These are phyloP conservation scores for Coccinonectria pachysandricola DNA, from an alignment of 2,329 filamentous ascomycete genomes.

Conservation along the genomic window DNA sequence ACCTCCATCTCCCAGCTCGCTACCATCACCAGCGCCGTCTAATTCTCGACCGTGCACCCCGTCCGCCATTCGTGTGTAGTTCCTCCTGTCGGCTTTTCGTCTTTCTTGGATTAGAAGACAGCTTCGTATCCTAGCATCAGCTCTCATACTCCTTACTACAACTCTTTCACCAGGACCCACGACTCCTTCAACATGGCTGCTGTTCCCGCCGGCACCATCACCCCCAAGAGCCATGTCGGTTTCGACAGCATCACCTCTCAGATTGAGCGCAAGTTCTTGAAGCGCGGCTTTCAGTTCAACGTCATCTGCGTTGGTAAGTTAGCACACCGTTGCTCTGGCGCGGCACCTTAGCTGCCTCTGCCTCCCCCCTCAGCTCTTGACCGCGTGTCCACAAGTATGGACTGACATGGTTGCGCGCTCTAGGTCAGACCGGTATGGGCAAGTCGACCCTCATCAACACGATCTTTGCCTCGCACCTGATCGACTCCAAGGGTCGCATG, in stretches of 20 bases:
- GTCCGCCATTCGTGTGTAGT: constrained; percentile 12
- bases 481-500: constrained; percentile 95
- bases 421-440: constrained; percentile 95
- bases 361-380: no score
- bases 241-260: constrained; percentile 99
- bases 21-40: constrained; percentile 16
- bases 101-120: constrained; percentile 20
- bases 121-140: constrained; percentile 15
- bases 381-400: constrained; percentile 3
- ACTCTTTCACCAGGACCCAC: constrained; percentile 15
- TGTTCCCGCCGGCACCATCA: constrained; percentile 63
- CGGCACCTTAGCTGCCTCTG: no score
- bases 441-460: constrained; percentile 99
- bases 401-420: constrained; percentile 5
- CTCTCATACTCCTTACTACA: constrained; percentile 23
- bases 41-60: constrained; percentile 13
- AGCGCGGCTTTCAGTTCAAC: constrained; percentile 99
- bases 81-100: constrained; percentile 10
- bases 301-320: constrained; percentile 95
- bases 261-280: constrained; percentile 98
- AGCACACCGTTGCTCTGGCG: no score
- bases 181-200: constrained; percentile 36
- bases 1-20: constrained; percentile 19
- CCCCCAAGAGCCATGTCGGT: constrained; percentile 96
- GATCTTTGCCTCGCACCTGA: constrained; percentile 98